Evolutionary conservation across 1,139 yeast genomes (phyloP).

Genomic region (Blastobotrys illinoisensis): DNA sequence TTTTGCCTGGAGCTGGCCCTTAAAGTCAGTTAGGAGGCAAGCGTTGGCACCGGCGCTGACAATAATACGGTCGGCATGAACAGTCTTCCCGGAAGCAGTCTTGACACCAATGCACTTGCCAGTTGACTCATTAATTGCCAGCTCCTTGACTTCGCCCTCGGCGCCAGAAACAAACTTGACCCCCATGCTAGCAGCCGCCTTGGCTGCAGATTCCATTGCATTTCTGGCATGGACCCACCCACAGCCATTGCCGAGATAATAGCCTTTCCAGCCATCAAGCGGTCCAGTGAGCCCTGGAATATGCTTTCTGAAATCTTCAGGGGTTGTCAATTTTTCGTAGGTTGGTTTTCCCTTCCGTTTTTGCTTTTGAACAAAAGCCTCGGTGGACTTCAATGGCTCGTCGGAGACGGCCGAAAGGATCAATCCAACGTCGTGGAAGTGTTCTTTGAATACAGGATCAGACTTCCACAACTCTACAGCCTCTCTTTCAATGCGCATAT

Average conservation of each 20-base stretch:
- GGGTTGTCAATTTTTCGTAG: slow-evolving; percentile 18
- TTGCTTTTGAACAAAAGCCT: background rate
- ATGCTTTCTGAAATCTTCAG: slow-evolving; percentile 27
- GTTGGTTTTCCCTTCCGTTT: background rate
- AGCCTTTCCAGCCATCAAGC: slow-evolving; percentile 19
- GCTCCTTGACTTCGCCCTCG: slow-evolving; percentile 24
- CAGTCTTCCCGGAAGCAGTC: background rate
- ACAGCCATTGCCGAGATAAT: slow-evolving; percentile 32
- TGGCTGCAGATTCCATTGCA: slow-evolving; percentile 29
- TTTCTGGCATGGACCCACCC: slow-evolving; percentile 37
- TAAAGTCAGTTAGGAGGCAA: slow-evolving; percentile 25
- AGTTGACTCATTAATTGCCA: background rate
- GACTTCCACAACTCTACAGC: slow-evolving; percentile 28
- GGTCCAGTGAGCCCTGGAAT: slow-evolving; percentile 33
- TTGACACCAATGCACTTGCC: slow-evolving; percentile 3
- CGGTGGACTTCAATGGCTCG: slow-evolving; percentile 17
- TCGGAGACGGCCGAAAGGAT: slow-evolving; percentile 33
- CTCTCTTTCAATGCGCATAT: slow-evolving; percentile 16
- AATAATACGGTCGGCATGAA: slow-evolving; percentile 3
- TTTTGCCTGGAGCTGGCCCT: slow-evolving; percentile 34
- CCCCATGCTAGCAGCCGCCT: slow-evolving; percentile 31
- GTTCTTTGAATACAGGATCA: slow-evolving; percentile 20
- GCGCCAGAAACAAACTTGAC: slow-evolving; percentile 35
- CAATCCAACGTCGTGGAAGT: slow-evolving; percentile 18
- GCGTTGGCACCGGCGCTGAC: slow-evolving; percentile 8